A percentile compares a stretch with the other conserved stretches of the same genome.
These are phyloP conservation scores for Ceratobasidium sp. DNA, from an alignment of 1,284 basidiomycete species.

Conservation along the genomic window DNA sequence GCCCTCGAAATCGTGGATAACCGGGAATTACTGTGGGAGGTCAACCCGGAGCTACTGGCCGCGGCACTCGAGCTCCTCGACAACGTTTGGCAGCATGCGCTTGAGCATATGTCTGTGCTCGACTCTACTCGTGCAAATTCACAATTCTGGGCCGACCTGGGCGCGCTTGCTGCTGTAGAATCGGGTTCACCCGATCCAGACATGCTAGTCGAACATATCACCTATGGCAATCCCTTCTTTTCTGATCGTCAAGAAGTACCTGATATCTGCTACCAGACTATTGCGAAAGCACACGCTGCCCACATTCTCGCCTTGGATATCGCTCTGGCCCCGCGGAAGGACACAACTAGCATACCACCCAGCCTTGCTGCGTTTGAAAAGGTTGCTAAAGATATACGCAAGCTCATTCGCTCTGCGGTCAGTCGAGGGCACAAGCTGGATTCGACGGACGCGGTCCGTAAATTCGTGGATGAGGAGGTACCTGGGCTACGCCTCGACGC, in stretches of 20 bases:
- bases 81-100: conserved; percentile 83
- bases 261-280: conserved; percentile 73
- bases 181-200: conserved; percentile 71
- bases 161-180: conserved; percentile 69
- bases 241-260: conserved; percentile 69
- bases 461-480: conserved; percentile 59
- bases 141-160: conserved; percentile 73
- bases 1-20: conserved; percentile 72
- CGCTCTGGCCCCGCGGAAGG: conserved; percentile 50
- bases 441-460: conserved; percentile 55
- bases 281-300: conserved; percentile 79
- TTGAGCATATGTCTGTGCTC: conserved; percentile 75
- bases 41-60: conserved; percentile 79
- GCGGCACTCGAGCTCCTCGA: conserved; percentile 82
- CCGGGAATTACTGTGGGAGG: conserved; percentile 79
- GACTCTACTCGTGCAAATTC: conserved; percentile 65
- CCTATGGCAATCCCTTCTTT: conserved; percentile 62
- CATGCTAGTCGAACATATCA: conserved; percentile 63
- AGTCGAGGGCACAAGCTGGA: conserved; percentile 9
- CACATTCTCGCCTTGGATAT: conserved; percentile 63
- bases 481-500: conserved; percentile 69
- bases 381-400: conserved; percentile 67
- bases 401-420: conserved; percentile 11
- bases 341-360: conserved; percentile 56
- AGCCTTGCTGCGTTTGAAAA: conserved; percentile 69